phyloP scores from a whole-genome alignment of 495 filamentous ascomycete genomes.

The Hypoxylon fragiforme region DNA sequence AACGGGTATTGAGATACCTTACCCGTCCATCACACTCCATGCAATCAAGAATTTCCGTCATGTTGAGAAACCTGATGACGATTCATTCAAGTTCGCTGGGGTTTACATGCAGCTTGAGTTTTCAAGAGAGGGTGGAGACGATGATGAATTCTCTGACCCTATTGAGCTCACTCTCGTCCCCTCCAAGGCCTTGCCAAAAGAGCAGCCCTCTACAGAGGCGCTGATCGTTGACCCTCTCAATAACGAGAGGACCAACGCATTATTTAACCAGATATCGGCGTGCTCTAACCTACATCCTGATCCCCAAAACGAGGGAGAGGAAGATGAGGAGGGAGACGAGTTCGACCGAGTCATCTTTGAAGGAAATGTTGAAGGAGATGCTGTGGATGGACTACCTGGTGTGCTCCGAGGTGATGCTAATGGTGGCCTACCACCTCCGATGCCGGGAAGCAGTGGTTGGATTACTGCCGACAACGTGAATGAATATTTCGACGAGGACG shows the following conservation, averaged over 20 bases:
- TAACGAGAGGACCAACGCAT: constrained; percentile 42
- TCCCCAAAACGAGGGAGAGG: constrained; percentile 56
- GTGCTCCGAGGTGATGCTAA: constrained; percentile 46
- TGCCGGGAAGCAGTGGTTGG: constrained; percentile 89
- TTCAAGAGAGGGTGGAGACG: constrained; percentile 54
- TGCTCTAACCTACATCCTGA: constrained; percentile 93
- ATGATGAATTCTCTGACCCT: constrained; percentile 69
- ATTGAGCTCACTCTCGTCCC: constrained; percentile 78
- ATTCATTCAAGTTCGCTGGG: constrained; percentile 29
- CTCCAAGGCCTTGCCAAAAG: constrained; percentile 21
- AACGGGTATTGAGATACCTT: constrained; percentile 77
- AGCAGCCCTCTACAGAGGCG: constrained; percentile 9
- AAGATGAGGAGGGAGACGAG: constrained; percentile 56
- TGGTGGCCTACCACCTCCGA: constrained; percentile 69
- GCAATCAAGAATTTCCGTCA: constrained; percentile 69
- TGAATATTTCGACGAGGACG: constrained; percentile 65
- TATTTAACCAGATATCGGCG: constrained; percentile 79
- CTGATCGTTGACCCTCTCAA: constrained; percentile 31
- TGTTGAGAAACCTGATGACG: constrained; percentile 32
- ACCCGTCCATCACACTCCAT: constrained; percentile 85
- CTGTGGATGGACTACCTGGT: constrained; percentile 52
- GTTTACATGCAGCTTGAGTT: constrained; percentile 82
- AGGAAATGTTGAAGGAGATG: constrained; percentile 48
- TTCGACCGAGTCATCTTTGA: constrained; percentile 61
- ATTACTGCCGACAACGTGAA: constrained; percentile 95